phyloP scores from a whole-genome alignment of 352 stramenopile species.

The Globisporangium cederbergense region DNA sequence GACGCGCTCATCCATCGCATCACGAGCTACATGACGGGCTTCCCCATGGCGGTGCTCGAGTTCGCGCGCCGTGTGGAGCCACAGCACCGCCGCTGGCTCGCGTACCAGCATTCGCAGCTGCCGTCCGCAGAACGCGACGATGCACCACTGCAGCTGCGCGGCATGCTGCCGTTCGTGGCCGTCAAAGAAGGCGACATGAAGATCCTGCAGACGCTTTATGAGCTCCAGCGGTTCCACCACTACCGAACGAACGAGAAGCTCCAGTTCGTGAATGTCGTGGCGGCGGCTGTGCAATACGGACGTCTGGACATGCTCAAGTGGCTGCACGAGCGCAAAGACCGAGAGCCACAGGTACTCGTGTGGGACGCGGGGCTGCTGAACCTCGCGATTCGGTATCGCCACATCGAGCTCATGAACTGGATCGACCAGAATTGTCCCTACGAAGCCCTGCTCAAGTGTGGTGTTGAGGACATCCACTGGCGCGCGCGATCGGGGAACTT shows the following conservation, averaged over 20 bases:
- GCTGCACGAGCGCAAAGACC: not conserved
- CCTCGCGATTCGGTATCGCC: conserved; percentile 1
- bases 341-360: not conserved
- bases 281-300: not conserved
- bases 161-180: conserved; percentile 1
- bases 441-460: not conserved
- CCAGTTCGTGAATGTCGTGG: not conserved
- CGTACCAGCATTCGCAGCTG: conserved; percentile 1
- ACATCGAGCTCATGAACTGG: conserved; percentile 11
- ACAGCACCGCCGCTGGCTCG: not conserved
- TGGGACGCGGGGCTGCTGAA: not conserved
- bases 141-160: not conserved
- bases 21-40: not conserved
- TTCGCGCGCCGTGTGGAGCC: not conserved
- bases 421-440: not conserved
- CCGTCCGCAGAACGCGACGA: not conserved
- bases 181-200: not conserved
- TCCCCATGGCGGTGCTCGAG: not conserved
- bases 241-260: not conserved
- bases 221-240: not conserved
- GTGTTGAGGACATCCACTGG: conserved; percentile 7
- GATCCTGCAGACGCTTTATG: conserved; percentile 1
- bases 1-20: not conserved
- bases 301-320: conserved; percentile 8
- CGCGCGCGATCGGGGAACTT: not conserved